Conservation (phyloP, 305 asterid genomes). For the Fraxinus greggii region DNA sequence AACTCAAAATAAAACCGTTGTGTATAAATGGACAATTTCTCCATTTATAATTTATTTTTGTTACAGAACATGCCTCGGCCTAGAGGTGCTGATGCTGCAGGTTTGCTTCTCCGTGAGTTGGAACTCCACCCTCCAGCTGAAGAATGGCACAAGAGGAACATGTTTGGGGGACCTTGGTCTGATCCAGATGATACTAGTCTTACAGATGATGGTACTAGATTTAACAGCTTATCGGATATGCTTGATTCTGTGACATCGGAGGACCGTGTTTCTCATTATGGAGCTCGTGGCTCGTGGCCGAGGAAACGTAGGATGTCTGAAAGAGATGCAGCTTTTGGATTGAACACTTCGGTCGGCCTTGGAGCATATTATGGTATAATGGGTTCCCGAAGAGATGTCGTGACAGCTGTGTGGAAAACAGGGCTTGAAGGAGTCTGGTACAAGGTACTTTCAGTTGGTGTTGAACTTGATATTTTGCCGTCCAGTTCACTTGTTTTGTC, state of each 20-base stretch:
- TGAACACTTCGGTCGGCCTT: constrained; percentile 90
- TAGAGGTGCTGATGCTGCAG: constrained; percentile 99
- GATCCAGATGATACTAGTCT: constrained; percentile 62
- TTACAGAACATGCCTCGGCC: constrained; percentile 98
- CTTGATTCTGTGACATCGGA: constrained; percentile 52
- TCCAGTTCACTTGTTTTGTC: constrained; percentile 5
- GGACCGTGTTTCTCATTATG: constrained; percentile 49
- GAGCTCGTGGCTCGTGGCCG: constrained; percentile 91
- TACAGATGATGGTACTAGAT: constrained; percentile 49
- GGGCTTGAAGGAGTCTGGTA: constrained; percentile 99
- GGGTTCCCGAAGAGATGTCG: constrained; percentile 99
- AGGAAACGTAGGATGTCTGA: constrained; percentile 96
- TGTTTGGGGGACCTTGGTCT: constrained; percentile 98
- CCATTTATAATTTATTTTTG: constrained; percentile 12
- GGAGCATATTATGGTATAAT: constrained; percentile 97
- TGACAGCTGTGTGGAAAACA: constrained; percentile 92
- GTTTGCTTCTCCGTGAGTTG: constrained; percentile 88
- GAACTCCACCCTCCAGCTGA: constrained; percentile 99
- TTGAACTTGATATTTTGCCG: background rate
- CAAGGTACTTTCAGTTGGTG: constrained; percentile 51
- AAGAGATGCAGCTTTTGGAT: constrained; percentile 96
- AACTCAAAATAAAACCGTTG: background rate
- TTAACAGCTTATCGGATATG: constrained; percentile 52
- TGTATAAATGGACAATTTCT: background rate
- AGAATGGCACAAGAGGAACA: constrained; percentile 97